Conservation (phyloP, 495 filamentous ascomycete genomes). For the Penicillium cataractarum region DNA sequence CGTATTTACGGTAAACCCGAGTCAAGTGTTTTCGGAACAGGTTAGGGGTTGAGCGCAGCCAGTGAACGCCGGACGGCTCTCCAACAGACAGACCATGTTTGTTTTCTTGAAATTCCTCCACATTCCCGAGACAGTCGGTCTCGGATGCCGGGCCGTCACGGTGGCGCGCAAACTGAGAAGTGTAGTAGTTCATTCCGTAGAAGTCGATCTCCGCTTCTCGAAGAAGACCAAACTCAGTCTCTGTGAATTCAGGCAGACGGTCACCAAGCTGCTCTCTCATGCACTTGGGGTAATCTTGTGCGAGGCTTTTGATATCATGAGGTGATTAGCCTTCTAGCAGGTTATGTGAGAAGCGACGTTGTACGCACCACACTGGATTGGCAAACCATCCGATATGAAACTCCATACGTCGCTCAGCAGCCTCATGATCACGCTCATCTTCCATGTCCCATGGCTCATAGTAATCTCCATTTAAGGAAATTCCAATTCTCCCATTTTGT, state of each 20-base stretch:
- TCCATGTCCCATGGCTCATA: conserved; percentile 47
- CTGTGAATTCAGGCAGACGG: conserved; percentile 64
- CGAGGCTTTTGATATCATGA: conserved; percentile 46
- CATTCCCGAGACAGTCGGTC: conserved; percentile 68
- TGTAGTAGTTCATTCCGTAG: conserved; percentile 80
- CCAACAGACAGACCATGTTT: conserved; percentile 66
- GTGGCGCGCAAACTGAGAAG: conserved; percentile 65
- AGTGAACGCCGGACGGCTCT: conserved; percentile 67
- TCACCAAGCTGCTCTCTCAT: conserved; percentile 68
- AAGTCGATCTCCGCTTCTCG: conserved; percentile 64
- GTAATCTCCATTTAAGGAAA: conserved; percentile 52
- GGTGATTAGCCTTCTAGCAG: conserved; percentile 12
- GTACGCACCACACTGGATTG: conserved; percentile 58
- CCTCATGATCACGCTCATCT: conserved; percentile 37
- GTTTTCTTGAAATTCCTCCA: conserved; percentile 61
- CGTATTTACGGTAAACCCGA: conserved; percentile 73
- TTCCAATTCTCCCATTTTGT: conserved; percentile 31
- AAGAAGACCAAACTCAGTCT: conserved; percentile 60
- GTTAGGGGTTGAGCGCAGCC: conserved; percentile 61
- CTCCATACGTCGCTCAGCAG: conserved; percentile 46
- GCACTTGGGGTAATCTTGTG: conserved; percentile 64
- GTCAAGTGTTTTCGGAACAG: conserved; percentile 71
- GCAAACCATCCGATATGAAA: conserved; percentile 57
- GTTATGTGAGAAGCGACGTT: conserved; percentile 3
- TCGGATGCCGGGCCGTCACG: conserved; percentile 35